Evolutionary conservation across 371 early-diverging fungal genomes (phyloP), one percentile per base, ranked within the genome.

Genomic region (Massospora cicadina): DNA sequence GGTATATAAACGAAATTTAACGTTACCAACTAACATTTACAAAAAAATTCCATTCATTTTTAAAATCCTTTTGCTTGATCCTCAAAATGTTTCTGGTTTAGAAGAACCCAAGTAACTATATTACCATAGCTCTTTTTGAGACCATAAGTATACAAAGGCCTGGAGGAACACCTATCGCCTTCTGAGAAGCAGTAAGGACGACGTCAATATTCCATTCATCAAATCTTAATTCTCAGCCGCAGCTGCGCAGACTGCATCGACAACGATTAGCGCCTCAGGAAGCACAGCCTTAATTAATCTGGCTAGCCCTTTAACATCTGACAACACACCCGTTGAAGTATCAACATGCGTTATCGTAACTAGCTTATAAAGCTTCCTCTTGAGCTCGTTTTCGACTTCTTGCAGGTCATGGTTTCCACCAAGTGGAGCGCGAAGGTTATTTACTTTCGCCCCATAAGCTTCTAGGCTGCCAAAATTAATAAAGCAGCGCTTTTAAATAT

Each of bases 241-340:
- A 60, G 90, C 90, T 1, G 93, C 89, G 76, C 98, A 97, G 24
- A 97, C 98, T 72, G 90, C 95, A 72, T 95, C 98, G 32, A 97
- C 85, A 23, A 89, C 82, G 53, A 97, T 89, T 61, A 97, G 77
- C 27, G 95, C 91, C 24, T 82, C 77, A 21, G 95, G 95, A 1
- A 91, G 91, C 29, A 79, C 75, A 58, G 81, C 74, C 65, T 80
- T 77, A 54, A 95, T 87, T 32, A 88, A 70, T 65, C 79, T 77
- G 54, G 89, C 81, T 66, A 95, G 79, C 53, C 77, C 76, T 77
- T 88, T 76, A 68, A 93, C 81, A 70, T 93, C 89, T 58, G 79
- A 76, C 66, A 92, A 76, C 33, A 95, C 95, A 66, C 95, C 93
- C 33, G 95, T 88, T 33, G 94, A 94, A 21, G 98, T 97, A 72